Base-by-base conservation (phyloP, 2,329 filamentous ascomycete genomes). In the Fusarium austroafricanum region DNA sequence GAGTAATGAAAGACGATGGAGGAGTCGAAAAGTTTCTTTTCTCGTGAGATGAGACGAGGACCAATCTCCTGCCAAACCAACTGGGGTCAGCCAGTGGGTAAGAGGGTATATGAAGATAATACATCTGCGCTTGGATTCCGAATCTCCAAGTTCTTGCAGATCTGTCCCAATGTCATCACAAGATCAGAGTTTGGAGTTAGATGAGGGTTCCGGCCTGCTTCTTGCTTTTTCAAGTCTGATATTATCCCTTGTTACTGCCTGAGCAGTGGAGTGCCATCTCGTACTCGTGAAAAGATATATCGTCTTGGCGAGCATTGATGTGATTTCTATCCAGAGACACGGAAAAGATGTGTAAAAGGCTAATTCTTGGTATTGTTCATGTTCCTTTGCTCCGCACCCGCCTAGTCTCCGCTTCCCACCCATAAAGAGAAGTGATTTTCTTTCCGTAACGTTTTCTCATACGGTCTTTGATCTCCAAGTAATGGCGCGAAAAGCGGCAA, bases 401-500 rank as follows among this genome's bases (percentile, higher is more conserved):
- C 29, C 29, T 31, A 33, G 31, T 33, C 65, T 73, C 71, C 61
- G 61, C 70, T 65, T 64, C 37, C 49, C 58, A 56, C 49, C 59
- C 59, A 60, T 40, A 64, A 67, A 39, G 20, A 59, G 60, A 63
- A 47, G 46, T 38, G 67, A 68, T 68, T 45, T 57, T 51, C 43
- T 40, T 26, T 61, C 47, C 45, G 65, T 59, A 55, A 61, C 29
- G 58, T 45, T 61, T 28, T 61, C 50, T 43, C 26, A n/a, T 62
- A 54, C 58, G 29, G 43, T 58, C 29, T 54, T 42, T 21, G 53
- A 54, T 60, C 55, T 63, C 61, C 56, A 65, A 71, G 65, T 54
- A 51, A 71, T 59, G 56, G 70, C 71, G 70, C 58, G 44, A 68
- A 46, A 26, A 44, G 71, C 60, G 70, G 60, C 44, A 64, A 54